A percentile compares a stretch with the other conserved stretches of the same genome.
Conservation (phyloP, 306 rosid genomes). For the Amphicarpaea edgeworthii region DNA sequence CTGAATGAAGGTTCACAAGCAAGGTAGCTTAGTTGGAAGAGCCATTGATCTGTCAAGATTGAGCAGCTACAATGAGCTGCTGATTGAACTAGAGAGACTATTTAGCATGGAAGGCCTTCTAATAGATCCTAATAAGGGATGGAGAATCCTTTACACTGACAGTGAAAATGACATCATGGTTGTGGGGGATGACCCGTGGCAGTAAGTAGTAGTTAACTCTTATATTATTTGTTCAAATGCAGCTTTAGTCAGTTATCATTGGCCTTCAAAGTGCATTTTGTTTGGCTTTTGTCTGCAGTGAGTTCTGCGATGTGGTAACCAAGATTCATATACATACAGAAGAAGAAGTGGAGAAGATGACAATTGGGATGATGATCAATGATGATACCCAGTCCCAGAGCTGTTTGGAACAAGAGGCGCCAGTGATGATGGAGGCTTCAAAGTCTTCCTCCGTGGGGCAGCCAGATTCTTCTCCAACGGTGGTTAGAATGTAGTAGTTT, state of each 20-base stretch:
- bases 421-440: slow-evolving; percentile 70
- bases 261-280: background rate
- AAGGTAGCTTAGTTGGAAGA: slow-evolving; percentile 97
- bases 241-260: slow-evolving; percentile 3
- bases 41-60: slow-evolving; percentile 92
- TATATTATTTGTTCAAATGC: background rate
- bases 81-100: slow-evolving; percentile 83
- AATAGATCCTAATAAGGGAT: slow-evolving; percentile 78
- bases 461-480: slow-evolving; percentile 88
- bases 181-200: slow-evolving; percentile 97
- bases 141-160: slow-evolving; percentile 91
- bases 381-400: slow-evolving; percentile 87
- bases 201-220: slow-evolving; percentile 60
- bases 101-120: slow-evolving; percentile 98
- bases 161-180: slow-evolving; percentile 97
- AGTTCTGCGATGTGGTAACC: slow-evolving; percentile 80
- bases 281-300: slow-evolving; percentile 63
- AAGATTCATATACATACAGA: slow-evolving; percentile 84
- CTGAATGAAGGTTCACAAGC: slow-evolving; percentile 98
- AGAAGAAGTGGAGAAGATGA: slow-evolving; percentile 99
- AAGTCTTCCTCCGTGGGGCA: slow-evolving; percentile 94
- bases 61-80: slow-evolving; percentile 78
- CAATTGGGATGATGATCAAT: slow-evolving; percentile 70
- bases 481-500: slow-evolving; percentile 58
- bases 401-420: slow-evolving; percentile 89